Conservation (phyloP, 2,329 filamentous ascomycete species). For the Aspergillus niger region DNA sequence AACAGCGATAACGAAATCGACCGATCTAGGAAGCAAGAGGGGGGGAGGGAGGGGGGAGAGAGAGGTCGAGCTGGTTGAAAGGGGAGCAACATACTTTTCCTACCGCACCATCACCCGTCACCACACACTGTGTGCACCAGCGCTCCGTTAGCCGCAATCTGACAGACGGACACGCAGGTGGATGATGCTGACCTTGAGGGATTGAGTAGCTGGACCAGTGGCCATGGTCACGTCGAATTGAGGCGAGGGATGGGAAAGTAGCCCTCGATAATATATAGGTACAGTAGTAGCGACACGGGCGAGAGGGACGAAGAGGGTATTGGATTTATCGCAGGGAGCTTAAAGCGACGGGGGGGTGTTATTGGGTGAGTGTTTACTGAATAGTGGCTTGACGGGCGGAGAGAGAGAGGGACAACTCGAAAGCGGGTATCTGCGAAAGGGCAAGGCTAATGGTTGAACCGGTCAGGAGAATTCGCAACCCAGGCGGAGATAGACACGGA, state of each 20-base stretch:
- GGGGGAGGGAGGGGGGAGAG: no score
- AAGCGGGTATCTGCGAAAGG: slow-evolving; percentile 2
- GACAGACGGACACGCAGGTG: slow-evolving; percentile 13
- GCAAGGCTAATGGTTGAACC: slow-evolving; percentile 1
- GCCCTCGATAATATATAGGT: slow-evolving; percentile 9
- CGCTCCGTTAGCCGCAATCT: slow-evolving; percentile 42
- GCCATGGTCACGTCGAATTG: slow-evolving; percentile 56
- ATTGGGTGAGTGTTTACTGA: neutral
- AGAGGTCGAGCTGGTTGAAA: slow-evolving; percentile 3
- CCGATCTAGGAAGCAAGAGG: slow-evolving; percentile 3
- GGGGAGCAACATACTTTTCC: slow-evolving; percentile 72
- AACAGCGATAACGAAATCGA: slow-evolving; percentile 1
- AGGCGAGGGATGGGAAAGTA: slow-evolving; percentile 6
- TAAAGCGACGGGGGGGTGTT: neutral
- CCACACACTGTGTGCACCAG: slow-evolving; percentile 78
- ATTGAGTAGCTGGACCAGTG: slow-evolving; percentile 83
- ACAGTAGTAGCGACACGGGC: slow-evolving; percentile 11
- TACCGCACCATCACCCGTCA: slow-evolving; percentile 98
- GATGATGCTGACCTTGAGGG: slow-evolving; percentile 71
- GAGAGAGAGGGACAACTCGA: neutral
- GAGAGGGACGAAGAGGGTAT: neutral
- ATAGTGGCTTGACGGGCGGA: slow-evolving; percentile 6
- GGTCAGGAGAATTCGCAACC: slow-evolving; percentile 5
- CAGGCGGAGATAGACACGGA: neutral
- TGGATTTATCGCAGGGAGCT: neutral